These are phyloP conservation scores for Neocatenulostroma microsporum DNA, from an alignment of 2,329 filamentous ascomycete species.

Conservation along the genomic window DNA sequence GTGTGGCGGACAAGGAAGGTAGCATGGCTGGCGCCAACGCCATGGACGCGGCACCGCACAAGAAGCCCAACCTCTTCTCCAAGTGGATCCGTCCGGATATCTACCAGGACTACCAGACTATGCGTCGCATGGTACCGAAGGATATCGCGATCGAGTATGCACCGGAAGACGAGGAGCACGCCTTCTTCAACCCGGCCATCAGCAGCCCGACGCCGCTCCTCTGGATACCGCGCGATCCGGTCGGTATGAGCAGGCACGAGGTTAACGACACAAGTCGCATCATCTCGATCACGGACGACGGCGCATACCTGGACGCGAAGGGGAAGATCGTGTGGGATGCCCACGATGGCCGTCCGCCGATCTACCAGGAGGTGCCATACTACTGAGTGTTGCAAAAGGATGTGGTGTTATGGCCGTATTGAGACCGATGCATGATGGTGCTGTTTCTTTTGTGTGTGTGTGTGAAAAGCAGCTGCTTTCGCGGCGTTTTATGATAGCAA, in stretches of 20 bases:
- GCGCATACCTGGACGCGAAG: slow-evolving; percentile 62
- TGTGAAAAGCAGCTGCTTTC: no score
- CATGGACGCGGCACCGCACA: slow-evolving; percentile 24
- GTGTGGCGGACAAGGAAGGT: slow-evolving; percentile 15
- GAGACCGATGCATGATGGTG: no score
- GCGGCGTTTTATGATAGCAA: no score
- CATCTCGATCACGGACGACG: slow-evolving; percentile 74
- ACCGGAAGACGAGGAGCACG: slow-evolving; percentile 54
- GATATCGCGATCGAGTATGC: slow-evolving; percentile 53
- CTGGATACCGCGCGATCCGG: slow-evolving; percentile 75
- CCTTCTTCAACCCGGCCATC: slow-evolving; percentile 67
- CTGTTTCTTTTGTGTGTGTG: no score
- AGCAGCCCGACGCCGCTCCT: slow-evolving; percentile 56
- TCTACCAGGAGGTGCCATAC: slow-evolving; percentile 51
- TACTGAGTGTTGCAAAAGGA: slow-evolving; percentile 37
- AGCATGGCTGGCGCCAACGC: slow-evolving; percentile 12
- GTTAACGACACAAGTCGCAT: slow-evolving; percentile 62
- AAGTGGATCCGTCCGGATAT: slow-evolving; percentile 72
- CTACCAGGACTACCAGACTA: slow-evolving; percentile 62
- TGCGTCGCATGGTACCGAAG: slow-evolving; percentile 62
- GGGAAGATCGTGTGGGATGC: slow-evolving; percentile 55
- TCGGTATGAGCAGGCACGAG: slow-evolving; percentile 70
- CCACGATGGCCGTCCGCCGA: slow-evolving; percentile 49
- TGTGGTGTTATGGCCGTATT: no score
- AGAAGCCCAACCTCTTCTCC: slow-evolving; percentile 52